Evolutionary conservation across 345 rosid genomes (phyloP).

Genomic region (Orychophragmus violaceus): DNA sequence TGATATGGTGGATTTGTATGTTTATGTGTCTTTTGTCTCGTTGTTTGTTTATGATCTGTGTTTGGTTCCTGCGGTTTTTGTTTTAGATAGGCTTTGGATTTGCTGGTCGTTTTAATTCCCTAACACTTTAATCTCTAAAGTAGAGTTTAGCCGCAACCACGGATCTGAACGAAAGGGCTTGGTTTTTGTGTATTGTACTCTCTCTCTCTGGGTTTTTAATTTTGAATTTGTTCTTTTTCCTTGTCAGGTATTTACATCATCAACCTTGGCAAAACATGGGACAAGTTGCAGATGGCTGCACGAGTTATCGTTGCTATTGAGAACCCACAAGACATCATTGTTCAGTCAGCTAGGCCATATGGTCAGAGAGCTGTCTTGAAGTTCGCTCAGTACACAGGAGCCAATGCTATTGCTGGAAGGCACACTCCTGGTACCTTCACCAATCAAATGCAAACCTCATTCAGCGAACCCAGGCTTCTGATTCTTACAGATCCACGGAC

Average conservation of each 20-base stretch:
- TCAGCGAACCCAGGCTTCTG: slow-evolving; percentile 79
- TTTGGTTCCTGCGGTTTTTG: neutral
- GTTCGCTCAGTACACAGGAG: slow-evolving; percentile 93
- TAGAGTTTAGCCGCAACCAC: neutral
- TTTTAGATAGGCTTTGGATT: neutral
- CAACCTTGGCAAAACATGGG: slow-evolving; percentile 94
- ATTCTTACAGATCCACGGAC: slow-evolving; percentile 98
- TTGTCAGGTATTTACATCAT: slow-evolving; percentile 71
- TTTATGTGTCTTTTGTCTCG: neutral
- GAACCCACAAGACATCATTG: slow-evolving; percentile 88
- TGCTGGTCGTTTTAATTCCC: neutral
- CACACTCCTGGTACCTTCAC: slow-evolving; percentile 99
- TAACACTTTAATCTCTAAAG: neutral
- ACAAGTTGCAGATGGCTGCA: slow-evolving; percentile 81
- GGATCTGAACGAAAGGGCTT: too few species aligned
- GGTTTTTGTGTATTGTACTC: too few species aligned
- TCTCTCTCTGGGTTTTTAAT: neutral
- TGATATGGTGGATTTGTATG: neutral
- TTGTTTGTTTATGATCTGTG: neutral
- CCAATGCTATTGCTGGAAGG: slow-evolving; percentile 97
- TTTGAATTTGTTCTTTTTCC: neutral
- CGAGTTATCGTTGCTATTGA: slow-evolving; percentile 82
- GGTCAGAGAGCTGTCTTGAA: slow-evolving; percentile 95
- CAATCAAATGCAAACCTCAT: slow-evolving; percentile 85
- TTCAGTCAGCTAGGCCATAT: slow-evolving; percentile 94